phyloP scores from a whole-genome alignment of 1,284 basidiomycete species.

The Pisolithus thermaeus region DNA sequence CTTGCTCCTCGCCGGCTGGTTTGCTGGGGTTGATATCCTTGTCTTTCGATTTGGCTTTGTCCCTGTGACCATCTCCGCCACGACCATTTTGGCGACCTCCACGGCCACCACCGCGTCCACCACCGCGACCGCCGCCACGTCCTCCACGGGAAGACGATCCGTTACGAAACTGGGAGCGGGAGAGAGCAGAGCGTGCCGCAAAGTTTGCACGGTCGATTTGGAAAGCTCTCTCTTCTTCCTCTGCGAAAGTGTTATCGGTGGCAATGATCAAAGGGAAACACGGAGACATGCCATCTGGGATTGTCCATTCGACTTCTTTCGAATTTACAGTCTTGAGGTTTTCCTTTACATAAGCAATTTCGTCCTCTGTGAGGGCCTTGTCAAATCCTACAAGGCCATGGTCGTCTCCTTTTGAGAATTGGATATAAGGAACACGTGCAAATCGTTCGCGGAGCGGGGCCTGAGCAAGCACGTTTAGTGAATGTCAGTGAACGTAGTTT shows the following conservation, averaged over 20 bases:
- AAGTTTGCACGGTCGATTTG: slow-evolving; percentile 65
- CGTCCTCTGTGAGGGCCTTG: slow-evolving; percentile 62
- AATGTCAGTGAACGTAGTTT: not conserved
- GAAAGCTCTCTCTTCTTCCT: slow-evolving; percentile 61
- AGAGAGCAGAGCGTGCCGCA: slow-evolving; percentile 49
- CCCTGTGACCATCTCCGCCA: slow-evolving; percentile 11
- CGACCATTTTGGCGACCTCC: slow-evolving; percentile 23
- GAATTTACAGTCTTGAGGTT: slow-evolving; percentile 57
- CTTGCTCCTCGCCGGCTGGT: slow-evolving; percentile 30
- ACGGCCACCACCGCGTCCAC: slow-evolving; percentile 14
- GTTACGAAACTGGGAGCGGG: slow-evolving; percentile 25
- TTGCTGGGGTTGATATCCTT: slow-evolving; percentile 14
- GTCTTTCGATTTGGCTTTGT: slow-evolving; percentile 17
- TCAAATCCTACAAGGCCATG: slow-evolving; percentile 69
- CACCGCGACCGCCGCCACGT: slow-evolving; percentile 37
- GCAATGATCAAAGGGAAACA: not conserved
- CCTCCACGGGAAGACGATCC: slow-evolving; percentile 30
- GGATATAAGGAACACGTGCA: slow-evolving; percentile 67
- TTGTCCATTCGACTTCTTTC: slow-evolving; percentile 54
- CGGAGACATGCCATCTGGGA: slow-evolving; percentile 49
- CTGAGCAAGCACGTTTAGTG: slow-evolving; percentile 29
- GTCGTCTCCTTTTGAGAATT: slow-evolving; percentile 58
- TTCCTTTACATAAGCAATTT: slow-evolving; percentile 58
- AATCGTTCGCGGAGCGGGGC: slow-evolving; percentile 77
- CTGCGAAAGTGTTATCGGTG: slow-evolving; percentile 24